Conservation (phyloP, 768 basidiomycete genomes). For the Naganishia randhawae region DNA sequence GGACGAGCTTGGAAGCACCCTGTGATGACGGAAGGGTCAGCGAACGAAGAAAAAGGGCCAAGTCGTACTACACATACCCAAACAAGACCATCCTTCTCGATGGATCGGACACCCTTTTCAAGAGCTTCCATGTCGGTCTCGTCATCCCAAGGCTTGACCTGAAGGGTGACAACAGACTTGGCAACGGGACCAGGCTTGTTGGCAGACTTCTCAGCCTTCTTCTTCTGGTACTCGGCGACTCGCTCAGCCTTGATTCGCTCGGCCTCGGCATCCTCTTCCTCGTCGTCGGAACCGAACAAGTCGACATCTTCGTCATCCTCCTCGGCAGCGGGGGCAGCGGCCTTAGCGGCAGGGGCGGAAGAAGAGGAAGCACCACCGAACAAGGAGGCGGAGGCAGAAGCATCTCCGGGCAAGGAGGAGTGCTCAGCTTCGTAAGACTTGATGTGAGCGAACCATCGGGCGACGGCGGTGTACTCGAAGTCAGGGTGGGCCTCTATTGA, state of each 20-base stretch:
- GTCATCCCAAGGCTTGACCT: conserved; percentile 99
- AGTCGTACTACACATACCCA: conserved; percentile 81
- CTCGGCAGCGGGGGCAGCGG: conserved; percentile 43
- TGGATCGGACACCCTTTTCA: conserved; percentile 76
- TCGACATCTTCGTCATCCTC: conserved; percentile 68
- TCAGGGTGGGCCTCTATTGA: conserved; percentile 57
- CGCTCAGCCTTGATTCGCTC: conserved; percentile 86
- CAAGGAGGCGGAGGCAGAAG: conserved; percentile 72
- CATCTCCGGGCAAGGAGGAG: conserved; percentile 74
- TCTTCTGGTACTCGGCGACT: conserved; percentile 84
- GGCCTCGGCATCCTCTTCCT: conserved; percentile 72
- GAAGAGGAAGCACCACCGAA: conserved; percentile 57
- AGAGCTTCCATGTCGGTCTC: conserved; percentile 93
- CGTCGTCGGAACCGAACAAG: conserved; percentile 80
- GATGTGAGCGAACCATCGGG: conserved; percentile 94
- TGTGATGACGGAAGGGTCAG: background rate
- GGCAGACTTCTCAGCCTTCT: conserved; percentile 76
- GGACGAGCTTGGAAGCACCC: conserved; percentile 36
- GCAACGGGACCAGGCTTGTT: conserved; percentile 51
- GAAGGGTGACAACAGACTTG: conserved; percentile 94
- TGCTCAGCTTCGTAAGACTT: conserved; percentile 62
- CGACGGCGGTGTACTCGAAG: conserved; percentile 67
- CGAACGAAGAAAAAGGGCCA: conserved; percentile 81
- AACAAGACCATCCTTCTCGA: conserved; percentile 82
- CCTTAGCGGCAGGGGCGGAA: conserved; percentile 54